Base-by-base conservation (phyloP, 2,329 filamentous ascomycete genomes). In the Phyllosticta citriasiana region DNA sequence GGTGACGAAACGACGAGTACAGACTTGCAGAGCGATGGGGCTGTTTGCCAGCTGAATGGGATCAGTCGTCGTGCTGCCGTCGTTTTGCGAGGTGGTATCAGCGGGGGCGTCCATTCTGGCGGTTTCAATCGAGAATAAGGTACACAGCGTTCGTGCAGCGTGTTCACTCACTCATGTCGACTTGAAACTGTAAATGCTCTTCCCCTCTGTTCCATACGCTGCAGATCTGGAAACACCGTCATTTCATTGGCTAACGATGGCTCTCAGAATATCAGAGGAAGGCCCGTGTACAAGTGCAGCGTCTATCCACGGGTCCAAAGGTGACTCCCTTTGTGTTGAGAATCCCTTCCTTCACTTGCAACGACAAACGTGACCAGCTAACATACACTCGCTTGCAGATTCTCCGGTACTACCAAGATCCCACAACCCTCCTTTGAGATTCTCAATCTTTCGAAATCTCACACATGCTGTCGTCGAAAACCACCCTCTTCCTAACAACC, bases 1-100 rank as follows among this genome's bases (percentile, higher is more conserved):
- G 0, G 68, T 68, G 40, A 53, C 61, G 53, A 69, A 70, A 14
- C 14, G 35, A 5, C 35, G 35, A 16, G 35, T 47, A n/a, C 35
- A 47, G 14, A 47, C 35, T 47, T 47, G 35, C 4, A 47, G 35
- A 6, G 12, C n/a, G 14, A 47, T 12, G 33, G 33, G 33, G 33
- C 33, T 10, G 14, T 40, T 16, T 16, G 40, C 2, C 14, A n/a
- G 40, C 14, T 47, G 14, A n/a, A 14, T n/a, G 3, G 40, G 40
- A 47, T 14, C 16, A 4, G n/a, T n/a, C 14, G 2, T 47, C 5
- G n/a, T 7, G 40, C 14, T n/a, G 40, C 4, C 14, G n/a, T 14
- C 7, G 2, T 16, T n/a, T 14, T 2, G 14, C 5, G 40, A 47
- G 40, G 40, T 2, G n/a, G 3, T 16, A 6, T 6, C 40, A n/a